phyloP scores from a whole-genome alignment of 2,329 filamentous ascomycete species.

The Neopestalotiopsis clavispora region DNA sequence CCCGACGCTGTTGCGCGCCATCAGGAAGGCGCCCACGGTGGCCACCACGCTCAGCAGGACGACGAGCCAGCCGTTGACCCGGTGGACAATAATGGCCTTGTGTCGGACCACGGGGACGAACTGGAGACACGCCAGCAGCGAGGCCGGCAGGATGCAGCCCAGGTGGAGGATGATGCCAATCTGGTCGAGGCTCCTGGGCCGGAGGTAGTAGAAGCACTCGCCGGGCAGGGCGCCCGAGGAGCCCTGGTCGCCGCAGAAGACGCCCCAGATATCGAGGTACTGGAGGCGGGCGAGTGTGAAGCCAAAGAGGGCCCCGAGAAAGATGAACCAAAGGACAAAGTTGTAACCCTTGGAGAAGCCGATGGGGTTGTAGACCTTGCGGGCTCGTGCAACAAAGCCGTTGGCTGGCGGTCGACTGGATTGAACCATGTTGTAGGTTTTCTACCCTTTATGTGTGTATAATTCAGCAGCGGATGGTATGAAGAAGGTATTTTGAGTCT shows the following conservation, averaged over 20 bases:
- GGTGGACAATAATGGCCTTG: conserved; percentile 57
- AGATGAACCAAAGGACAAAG: conserved; percentile 57
- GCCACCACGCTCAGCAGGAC: conserved; percentile 50
- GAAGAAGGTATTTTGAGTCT: neutral
- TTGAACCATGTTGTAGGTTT: conserved; percentile 5
- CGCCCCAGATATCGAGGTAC: conserved; percentile 52
- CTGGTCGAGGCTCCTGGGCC: conserved; percentile 28
- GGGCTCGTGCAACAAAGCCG: conserved; percentile 29
- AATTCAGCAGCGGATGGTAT: neutral
- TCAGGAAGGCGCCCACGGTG: conserved; percentile 58
- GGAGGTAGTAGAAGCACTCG: conserved; percentile 46
- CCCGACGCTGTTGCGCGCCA: conserved; percentile 55
- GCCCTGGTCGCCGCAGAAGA: conserved; percentile 36
- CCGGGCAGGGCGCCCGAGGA: conserved; percentile 35
- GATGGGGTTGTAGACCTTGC: conserved; percentile 48
- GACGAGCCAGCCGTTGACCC: conserved; percentile 62
- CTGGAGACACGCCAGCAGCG: conserved; percentile 50
- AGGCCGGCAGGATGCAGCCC: conserved; percentile 48
- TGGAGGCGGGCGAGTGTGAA: conserved; percentile 54
- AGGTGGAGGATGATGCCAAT: conserved; percentile 53
- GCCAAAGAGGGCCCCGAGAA: conserved; percentile 48
- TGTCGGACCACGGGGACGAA: conserved; percentile 54
- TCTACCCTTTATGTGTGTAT: neutral
- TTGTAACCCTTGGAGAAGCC: conserved; percentile 64
- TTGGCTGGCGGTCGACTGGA: conserved; percentile 35